A percentile compares a stretch with the other conserved stretches of the same genome.
phyloP scores from a whole-genome alignment of 345 rosid genomes.

The Gossypioides kirkii region DNA sequence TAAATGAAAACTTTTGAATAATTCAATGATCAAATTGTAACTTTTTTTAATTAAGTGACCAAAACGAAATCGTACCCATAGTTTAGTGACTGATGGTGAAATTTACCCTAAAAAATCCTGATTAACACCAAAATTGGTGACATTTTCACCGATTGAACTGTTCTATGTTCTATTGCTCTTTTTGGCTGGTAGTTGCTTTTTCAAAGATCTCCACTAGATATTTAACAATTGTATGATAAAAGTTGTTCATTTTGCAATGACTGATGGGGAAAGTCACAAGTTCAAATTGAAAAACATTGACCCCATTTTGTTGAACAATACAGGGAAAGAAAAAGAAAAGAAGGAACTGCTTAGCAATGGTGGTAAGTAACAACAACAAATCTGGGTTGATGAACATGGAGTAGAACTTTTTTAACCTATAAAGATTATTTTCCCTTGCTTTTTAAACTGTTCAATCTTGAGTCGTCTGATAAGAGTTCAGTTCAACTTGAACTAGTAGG shows the following conservation, averaged over 20 bases:
- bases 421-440: not conserved
- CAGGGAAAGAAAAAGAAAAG: not conserved
- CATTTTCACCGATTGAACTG: not conserved
- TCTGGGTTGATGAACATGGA: not conserved
- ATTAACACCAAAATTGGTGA: too few species aligned
- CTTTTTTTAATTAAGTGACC: too few species aligned
- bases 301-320: constrained; percentile 2
- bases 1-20: too few species aligned
- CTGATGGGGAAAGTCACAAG: not conserved
- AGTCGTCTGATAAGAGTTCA: not conserved
- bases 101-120: too few species aligned
- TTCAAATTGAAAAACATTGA: not conserved
- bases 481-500: constrained; percentile 25
- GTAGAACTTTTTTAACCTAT: not conserved
- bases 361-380: not conserved
- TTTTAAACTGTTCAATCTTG: not conserved
- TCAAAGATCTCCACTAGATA: not conserved
- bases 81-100: too few species aligned
- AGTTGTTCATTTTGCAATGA: constrained; percentile 4
- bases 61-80: too few species aligned
- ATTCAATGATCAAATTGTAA: too few species aligned
- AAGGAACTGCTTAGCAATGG: constrained; percentile 3
- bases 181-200: not conserved
- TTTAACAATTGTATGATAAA: not conserved
- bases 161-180: not conserved